Base-by-base conservation (phyloP, 1,284 basidiomycete genomes). In the Apiotrichum gracile region DNA sequence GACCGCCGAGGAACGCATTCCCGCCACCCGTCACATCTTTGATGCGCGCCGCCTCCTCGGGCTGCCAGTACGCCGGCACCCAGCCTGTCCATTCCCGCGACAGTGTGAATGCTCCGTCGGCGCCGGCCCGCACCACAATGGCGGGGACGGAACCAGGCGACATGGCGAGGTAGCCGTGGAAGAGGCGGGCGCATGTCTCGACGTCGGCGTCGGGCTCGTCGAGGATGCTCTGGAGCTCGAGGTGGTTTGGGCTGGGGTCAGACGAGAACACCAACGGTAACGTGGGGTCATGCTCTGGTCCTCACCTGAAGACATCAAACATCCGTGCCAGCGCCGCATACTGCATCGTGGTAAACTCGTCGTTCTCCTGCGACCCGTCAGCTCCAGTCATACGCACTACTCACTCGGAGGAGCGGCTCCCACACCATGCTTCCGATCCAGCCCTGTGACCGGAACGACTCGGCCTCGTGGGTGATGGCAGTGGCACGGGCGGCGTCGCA, bases 1-100 rank as follows among this genome's bases (percentile, higher is more conserved):
- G 77, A 0, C 89, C 87, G 12, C 91, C 91, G 31, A 93, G 75
- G 70, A 92, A 94, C 47, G 83, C 82, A 73, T 94, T 94, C 12
- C 91, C 91, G 6, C 88, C 90, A 40, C 88, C 89, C 47, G 91
- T 94, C 13, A 91, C 87, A 71, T 94, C 91, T 1, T 87, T 80
- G 26, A 71, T 61, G 55, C 76, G 67, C 5, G 81, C 75, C 12
- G 72, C 58, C 10, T 49, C 51, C 13, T 72, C 59, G 14, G 19
- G 13, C 12, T 75, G 77, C 84, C 88, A 91, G 67, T 81, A 93
- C 2, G 91, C 87, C 5, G 83, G 82, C 9, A 91, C 72, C 91
- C 91, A 93, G 41, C 72, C 72, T 10, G 49, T 55, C 72, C 72
- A 73, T 0, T 47, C 27, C 1, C 35, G 7, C 4, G 66, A 61